phyloP scores from a whole-genome alignment of 2,329 filamentous ascomycete species.

The Hymenoscyphus fraxineus region DNA sequence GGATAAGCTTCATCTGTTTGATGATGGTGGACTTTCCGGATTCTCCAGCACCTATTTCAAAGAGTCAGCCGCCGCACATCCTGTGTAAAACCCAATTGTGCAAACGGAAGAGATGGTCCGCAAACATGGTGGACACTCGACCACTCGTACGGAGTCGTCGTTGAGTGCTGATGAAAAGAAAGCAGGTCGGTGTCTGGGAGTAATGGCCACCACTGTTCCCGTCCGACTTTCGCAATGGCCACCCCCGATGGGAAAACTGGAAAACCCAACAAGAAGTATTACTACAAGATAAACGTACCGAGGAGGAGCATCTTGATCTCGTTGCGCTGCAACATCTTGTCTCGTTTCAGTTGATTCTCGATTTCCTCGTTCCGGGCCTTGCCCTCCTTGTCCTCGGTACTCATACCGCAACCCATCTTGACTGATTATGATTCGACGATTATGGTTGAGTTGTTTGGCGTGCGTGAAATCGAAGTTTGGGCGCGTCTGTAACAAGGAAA shows the following conservation, averaged over 20 bases:
- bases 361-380: constrained; percentile 99
- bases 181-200: not conserved
- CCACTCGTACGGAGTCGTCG: not conserved
- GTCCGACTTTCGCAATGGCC: not conserved
- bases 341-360: constrained; percentile 97
- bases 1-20: constrained; percentile 99
- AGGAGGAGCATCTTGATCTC: constrained; percentile 99
- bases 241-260: not conserved
- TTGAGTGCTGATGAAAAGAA: not conserved
- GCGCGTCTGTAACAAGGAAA: not conserved
- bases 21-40: constrained; percentile 92
- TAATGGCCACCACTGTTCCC: not conserved
- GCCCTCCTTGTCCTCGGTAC: constrained; percentile 99
- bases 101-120: not conserved
- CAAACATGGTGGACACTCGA: not conserved
- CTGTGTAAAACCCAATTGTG: not conserved
- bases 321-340: constrained; percentile 98
- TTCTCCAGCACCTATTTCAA: constrained; percentile 68
- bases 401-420: constrained; percentile 99
- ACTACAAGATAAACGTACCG: constrained; percentile 56
- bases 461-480: not conserved
- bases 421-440: constrained; percentile 35
- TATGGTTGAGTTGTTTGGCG: not conserved
- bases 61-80: not conserved
- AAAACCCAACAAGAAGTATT: not conserved